These are phyloP conservation scores for Chrysoporthe austroafricana DNA, from an alignment of 2,329 filamentous ascomycete species.

Conservation along the genomic window DNA sequence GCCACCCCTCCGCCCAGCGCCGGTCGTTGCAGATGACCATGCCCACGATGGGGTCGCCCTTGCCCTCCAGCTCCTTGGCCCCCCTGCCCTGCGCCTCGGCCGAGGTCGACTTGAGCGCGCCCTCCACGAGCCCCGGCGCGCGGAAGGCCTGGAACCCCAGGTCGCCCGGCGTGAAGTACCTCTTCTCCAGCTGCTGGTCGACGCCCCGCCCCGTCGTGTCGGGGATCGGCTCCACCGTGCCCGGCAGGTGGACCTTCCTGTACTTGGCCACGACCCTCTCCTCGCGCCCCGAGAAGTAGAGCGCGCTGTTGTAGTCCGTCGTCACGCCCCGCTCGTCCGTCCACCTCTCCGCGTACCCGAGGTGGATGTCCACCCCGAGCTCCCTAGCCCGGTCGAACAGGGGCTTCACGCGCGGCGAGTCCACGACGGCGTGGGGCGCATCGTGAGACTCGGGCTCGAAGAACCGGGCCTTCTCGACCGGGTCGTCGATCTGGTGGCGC, in stretches of 20 bases:
- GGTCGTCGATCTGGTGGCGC: slow-evolving; percentile 50
- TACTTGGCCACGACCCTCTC: slow-evolving; percentile 53
- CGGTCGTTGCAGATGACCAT: slow-evolving; percentile 62
- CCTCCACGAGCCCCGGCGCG: slow-evolving; percentile 47
- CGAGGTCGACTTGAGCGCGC: neutral
- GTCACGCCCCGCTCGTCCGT: slow-evolving; percentile 42
- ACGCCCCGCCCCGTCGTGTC: slow-evolving; percentile 49
- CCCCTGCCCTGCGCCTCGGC: slow-evolving; percentile 27
- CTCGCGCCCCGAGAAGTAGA: slow-evolving; percentile 52
- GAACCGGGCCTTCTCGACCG: slow-evolving; percentile 49
- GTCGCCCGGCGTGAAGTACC: slow-evolving; percentile 56
- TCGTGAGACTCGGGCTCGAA: slow-evolving; percentile 52
- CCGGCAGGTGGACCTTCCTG: slow-evolving; percentile 58
- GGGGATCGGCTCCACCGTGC: slow-evolving; percentile 49
- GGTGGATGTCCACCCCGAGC: slow-evolving; percentile 52
- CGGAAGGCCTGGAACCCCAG: slow-evolving; percentile 57
- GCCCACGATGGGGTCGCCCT: slow-evolving; percentile 55
- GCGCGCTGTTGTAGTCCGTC: slow-evolving; percentile 56
- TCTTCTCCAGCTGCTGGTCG: slow-evolving; percentile 58
- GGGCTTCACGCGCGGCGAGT: slow-evolving; percentile 48
- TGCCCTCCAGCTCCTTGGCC: slow-evolving; percentile 36
- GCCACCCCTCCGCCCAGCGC: slow-evolving; percentile 58
- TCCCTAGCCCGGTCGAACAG: slow-evolving; percentile 53
- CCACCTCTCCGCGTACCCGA: slow-evolving; percentile 56
- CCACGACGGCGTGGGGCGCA: slow-evolving; percentile 38